phyloP scores from a whole-genome alignment of 306 rosid genomes.

The Sphenostylis stenocarpa region DNA sequence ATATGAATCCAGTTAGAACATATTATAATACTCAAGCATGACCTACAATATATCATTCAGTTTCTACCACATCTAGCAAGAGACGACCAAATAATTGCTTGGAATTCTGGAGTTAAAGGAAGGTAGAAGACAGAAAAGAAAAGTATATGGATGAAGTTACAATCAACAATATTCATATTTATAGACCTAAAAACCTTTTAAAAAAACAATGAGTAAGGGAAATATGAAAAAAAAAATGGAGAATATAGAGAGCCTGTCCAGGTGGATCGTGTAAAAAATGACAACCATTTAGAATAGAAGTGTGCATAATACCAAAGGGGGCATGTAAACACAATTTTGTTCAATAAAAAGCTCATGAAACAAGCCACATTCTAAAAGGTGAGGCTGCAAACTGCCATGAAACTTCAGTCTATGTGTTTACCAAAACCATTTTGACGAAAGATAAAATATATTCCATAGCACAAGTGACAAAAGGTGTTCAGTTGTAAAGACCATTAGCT shows the following conservation, averaged over 20 bases:
- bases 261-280: not conserved
- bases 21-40: not conserved
- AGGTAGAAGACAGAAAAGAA: not conserved
- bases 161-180: not conserved
- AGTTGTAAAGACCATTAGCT: not conserved
- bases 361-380: conserved; percentile 6
- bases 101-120: not conserved
- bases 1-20: not conserved
- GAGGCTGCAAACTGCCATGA: not conserved
- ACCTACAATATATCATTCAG: conserved; percentile 18
- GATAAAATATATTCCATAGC: conserved; percentile 4
- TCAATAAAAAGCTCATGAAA: not conserved
- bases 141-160: not conserved
- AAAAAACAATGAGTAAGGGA: not conserved
- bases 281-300: not conserved
- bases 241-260: not conserved
- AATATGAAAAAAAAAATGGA: not conserved
- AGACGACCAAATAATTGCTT: not conserved
- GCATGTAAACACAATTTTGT: not conserved
- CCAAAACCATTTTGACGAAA: conserved; percentile 17
- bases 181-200: not conserved
- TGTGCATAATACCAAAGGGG: conserved; percentile 5
- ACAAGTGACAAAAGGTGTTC: not conserved
- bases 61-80: conserved; percentile 13
- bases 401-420: not conserved